A percentile compares a stretch with the other conserved stretches of the same genome.
phyloP scores from a whole-genome alignment of 108 stramenopile genomes.

The Schizochytrium sp. region DNA sequence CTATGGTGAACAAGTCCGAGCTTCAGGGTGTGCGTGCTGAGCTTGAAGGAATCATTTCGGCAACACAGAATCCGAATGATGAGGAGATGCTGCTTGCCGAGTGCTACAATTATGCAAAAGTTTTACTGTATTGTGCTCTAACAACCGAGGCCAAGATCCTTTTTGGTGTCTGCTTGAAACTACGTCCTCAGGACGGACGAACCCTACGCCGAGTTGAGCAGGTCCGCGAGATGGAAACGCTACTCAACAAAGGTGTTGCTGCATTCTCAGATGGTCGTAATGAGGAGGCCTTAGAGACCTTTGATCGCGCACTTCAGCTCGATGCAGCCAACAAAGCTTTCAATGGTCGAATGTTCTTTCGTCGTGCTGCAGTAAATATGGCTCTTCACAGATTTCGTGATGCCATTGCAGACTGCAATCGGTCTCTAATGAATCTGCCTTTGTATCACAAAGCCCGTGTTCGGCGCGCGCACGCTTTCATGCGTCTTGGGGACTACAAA shows the following conservation, averaged over 20 bases:
- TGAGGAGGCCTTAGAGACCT: not conserved
- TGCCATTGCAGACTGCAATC: slow-evolving; percentile 46
- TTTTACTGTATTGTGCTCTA: slow-evolving; percentile 34
- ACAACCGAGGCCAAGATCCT: slow-evolving; percentile 13
- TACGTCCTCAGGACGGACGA: not conserved
- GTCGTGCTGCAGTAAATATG: slow-evolving; percentile 30
- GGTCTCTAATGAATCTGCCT: slow-evolving; percentile 21
- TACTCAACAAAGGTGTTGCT: not conserved
- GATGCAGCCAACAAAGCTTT: slow-evolving; percentile 39
- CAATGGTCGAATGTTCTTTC: not conserved
- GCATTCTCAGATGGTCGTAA: not conserved
- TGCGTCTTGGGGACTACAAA: slow-evolving; percentile 43
- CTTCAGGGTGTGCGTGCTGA: not conserved
- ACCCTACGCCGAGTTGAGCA: not conserved
- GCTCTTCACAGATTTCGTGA: slow-evolving; percentile 20
- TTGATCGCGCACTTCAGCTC: slow-evolving; percentile 18
- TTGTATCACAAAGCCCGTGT: slow-evolving; percentile 42
- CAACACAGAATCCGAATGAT: not conserved
- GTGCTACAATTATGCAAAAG: not conserved
- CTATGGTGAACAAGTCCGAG: not conserved
- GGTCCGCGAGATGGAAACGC: slow-evolving; percentile 9
- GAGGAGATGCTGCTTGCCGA: slow-evolving; percentile 5
- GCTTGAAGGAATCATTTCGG: slow-evolving; percentile 17
- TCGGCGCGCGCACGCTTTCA: slow-evolving; percentile 47
- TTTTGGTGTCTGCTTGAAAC: not conserved